Evolutionary conservation across 1,284 basidiomycete species (phyloP).

Genomic region (Sanguinoderma infundibulare): DNA sequence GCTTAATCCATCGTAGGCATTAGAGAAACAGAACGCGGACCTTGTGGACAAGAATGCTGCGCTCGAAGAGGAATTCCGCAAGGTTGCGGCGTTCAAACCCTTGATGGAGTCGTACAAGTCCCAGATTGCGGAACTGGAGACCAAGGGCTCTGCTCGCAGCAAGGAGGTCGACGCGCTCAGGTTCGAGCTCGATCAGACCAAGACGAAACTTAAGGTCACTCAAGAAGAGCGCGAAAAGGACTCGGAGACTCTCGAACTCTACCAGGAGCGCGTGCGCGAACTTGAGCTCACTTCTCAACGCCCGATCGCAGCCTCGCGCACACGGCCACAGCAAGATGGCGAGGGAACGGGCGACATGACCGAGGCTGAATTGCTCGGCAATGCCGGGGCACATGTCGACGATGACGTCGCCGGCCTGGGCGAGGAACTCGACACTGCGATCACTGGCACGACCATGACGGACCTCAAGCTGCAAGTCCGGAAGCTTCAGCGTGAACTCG

Average conservation of each 20-base stretch:
- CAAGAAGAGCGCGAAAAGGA: conserved; percentile 78
- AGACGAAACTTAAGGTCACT: conserved; percentile 69
- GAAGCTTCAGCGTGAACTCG: conserved; percentile 84
- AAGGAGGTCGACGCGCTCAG: conserved; percentile 76
- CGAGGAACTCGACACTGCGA: conserved; percentile 85
- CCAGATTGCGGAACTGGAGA: conserved; percentile 84
- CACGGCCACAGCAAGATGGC: conserved; percentile 22
- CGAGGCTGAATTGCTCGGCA: conserved; percentile 42
- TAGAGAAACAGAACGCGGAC: conserved; percentile 92
- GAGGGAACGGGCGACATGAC: conserved; percentile 29
- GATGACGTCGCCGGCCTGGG: conserved; percentile 65
- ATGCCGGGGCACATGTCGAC: conserved; percentile 40
- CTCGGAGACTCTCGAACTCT: conserved; percentile 85
- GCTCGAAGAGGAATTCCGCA: conserved; percentile 90
- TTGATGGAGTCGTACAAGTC: conserved; percentile 93
- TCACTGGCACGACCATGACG: conserved; percentile 87
- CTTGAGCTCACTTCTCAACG: conserved; percentile 74
- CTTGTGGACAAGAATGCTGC: conserved; percentile 91
- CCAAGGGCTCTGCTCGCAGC: conserved; percentile 63
- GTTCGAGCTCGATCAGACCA: conserved; percentile 79
- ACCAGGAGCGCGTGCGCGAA: conserved; percentile 91
- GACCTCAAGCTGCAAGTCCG: conserved; percentile 88
- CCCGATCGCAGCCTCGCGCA: conserved; percentile 38
- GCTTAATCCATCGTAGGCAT: conserved; percentile 49
- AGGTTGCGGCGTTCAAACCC: conserved; percentile 85